Conservation (phyloP, 306 rosid species). For the Morella rubra region DNA sequence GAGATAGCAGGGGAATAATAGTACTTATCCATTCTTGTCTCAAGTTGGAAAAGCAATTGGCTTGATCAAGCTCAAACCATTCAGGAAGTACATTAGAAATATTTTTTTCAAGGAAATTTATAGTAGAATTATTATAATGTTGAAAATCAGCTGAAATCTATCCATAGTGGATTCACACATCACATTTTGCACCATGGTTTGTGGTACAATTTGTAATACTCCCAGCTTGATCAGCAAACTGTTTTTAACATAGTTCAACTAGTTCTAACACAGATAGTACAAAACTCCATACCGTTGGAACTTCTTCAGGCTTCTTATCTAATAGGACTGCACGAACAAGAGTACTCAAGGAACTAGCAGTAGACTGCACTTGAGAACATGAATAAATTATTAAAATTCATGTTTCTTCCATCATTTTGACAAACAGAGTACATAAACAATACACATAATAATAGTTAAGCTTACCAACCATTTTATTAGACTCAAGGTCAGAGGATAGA, state of each 20-base stretch:
- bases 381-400: neutral
- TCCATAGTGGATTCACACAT: neutral
- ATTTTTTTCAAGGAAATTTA: constrained; percentile 10
- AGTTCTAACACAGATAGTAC: neutral
- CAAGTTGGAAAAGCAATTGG: constrained; percentile 9
- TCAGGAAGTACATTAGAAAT: constrained; percentile 12
- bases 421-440: constrained; percentile 24
- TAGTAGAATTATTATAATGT: neutral
- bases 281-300: constrained; percentile 60
- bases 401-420: constrained; percentile 3
- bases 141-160: neutral
- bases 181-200: neutral
- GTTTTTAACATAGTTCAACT: neutral
- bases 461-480: constrained; percentile 80
- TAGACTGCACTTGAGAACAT: constrained; percentile 42
- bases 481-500: constrained; percentile 49
- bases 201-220: neutral
- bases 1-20: neutral
- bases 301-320: constrained; percentile 94
- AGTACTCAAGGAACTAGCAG: constrained; percentile 60
- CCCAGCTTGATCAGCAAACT: neutral
- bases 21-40: neutral
- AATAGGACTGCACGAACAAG: constrained; percentile 69
- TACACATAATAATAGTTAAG: constrained; percentile 33
- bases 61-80: constrained; percentile 19